Conservation (phyloP, 306 rosid species). For the Trifolium fragiferum region DNA sequence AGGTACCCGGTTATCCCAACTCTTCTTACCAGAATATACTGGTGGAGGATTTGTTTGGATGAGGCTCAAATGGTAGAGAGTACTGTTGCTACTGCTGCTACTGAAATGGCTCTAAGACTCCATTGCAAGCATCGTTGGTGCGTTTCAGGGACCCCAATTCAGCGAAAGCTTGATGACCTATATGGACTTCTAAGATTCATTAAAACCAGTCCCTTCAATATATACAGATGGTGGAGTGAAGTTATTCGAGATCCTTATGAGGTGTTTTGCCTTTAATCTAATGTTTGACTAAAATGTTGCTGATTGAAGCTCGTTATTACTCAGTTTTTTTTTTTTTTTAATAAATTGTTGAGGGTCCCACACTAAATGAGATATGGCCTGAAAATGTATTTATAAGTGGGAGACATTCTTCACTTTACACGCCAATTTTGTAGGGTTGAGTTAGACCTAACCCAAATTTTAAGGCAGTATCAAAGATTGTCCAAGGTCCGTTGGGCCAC, state of each 20-base stretch:
- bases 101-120: slow-evolving; percentile 91
- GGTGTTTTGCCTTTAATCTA: slow-evolving; percentile 53
- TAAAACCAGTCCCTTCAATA: slow-evolving; percentile 79
- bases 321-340: neutral
- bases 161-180: slow-evolving; percentile 87
- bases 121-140: slow-evolving; percentile 89
- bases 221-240: slow-evolving; percentile 91
- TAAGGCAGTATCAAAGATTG: neutral
- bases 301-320: slow-evolving; percentile 25
- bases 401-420: neutral
- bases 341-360: neutral
- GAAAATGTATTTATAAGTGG: neutral
- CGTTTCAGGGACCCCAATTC: slow-evolving; percentile 96
- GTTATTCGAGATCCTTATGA: slow-evolving; percentile 92
- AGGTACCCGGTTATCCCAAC: slow-evolving; percentile 97
- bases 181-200: slow-evolving; percentile 85
- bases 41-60: slow-evolving; percentile 99
- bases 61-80: slow-evolving; percentile 99
- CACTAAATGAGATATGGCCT: neutral
- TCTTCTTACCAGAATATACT: slow-evolving; percentile 83
- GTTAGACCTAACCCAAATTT: neutral
- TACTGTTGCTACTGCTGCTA: slow-evolving; percentile 74
- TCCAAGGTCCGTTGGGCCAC: neutral
- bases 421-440: neutral
- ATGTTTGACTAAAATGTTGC: slow-evolving; percentile 27